Conservation (phyloP, 1,284 basidiomycete species). For the Chalciporus sp. region DNA sequence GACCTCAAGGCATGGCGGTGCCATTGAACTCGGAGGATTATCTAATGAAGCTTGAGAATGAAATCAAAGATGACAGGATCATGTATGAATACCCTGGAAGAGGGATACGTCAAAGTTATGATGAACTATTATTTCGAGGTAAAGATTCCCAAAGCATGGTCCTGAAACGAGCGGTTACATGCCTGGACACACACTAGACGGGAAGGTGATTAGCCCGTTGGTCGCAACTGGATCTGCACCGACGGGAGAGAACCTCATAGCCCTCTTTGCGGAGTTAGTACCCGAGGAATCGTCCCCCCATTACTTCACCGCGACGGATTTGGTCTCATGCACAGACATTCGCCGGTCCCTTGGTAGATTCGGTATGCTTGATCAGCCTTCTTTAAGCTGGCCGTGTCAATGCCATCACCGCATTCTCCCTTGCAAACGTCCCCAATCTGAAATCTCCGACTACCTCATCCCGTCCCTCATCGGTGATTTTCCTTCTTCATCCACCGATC, state of each 20-base stretch:
- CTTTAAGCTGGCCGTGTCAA: conserved; percentile 33
- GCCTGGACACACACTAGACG: conserved; percentile 9
- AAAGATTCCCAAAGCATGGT: conserved; percentile 8
- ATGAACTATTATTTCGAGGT: conserved; percentile 17
- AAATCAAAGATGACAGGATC: not conserved
- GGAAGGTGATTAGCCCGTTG: conserved; percentile 17
- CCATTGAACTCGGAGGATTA: conserved; percentile 34
- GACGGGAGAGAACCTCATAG: conserved; percentile 26
- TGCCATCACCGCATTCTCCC: conserved; percentile 36
- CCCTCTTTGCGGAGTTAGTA: conserved; percentile 36
- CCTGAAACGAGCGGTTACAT: too few relatives aligned
- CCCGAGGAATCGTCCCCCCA: conserved; percentile 29
- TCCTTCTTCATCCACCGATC: conserved; percentile 27
- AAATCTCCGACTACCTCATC: conserved; percentile 33
- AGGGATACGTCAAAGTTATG: too few relatives aligned
- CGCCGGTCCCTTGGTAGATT: conserved; percentile 30
- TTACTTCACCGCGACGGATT: conserved; percentile 36
- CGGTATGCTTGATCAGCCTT: conserved; percentile 22
- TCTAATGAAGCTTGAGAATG: conserved; percentile 29
- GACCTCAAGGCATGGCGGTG: conserved; percentile 12
- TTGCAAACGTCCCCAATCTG: conserved; percentile 30
- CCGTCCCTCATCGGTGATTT: conserved; percentile 28
- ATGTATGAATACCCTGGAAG: conserved; percentile 14
- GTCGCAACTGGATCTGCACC: conserved; percentile 32
- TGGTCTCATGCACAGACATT: conserved; percentile 37